A percentile compares a stretch with the other conserved stretches of the same genome.
phyloP scores from a whole-genome alignment of 2,329 filamentous ascomycete species.

The Talaromyces sp. region DNA sequence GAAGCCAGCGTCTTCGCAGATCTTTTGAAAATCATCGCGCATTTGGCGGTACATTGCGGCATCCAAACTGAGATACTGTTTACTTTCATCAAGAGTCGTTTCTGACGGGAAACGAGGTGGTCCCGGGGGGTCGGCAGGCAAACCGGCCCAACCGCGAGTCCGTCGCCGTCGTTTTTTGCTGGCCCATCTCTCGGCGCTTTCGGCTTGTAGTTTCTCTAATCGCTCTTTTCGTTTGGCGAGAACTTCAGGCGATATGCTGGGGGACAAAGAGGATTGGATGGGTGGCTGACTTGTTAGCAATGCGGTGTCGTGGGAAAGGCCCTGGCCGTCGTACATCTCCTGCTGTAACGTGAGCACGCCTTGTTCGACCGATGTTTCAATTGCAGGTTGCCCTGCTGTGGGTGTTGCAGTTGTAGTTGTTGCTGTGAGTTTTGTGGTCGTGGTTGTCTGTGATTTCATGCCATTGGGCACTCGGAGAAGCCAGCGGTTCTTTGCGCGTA shows the following conservation, averaged over 20 bases:
- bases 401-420: constrained; percentile 7
- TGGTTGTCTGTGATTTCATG: constrained; percentile 44
- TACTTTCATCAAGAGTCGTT: constrained; percentile 74
- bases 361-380: constrained; percentile 24
- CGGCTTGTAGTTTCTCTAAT: constrained; percentile 49
- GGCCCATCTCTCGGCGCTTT: constrained; percentile 58
- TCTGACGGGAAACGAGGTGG: constrained; percentile 74
- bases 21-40: constrained; percentile 61
- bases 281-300: constrained; percentile 18
- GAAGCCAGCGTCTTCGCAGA: constrained; percentile 63
- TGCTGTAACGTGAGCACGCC: constrained; percentile 33
- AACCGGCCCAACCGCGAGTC: constrained; percentile 61
- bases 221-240: constrained; percentile 50
- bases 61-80: constrained; percentile 61
- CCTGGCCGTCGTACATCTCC: constrained; percentile 30
- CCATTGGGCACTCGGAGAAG: constrained; percentile 57
- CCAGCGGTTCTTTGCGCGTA: constrained; percentile 65
- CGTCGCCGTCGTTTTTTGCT: constrained; percentile 62
- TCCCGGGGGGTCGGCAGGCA: constrained; percentile 62
- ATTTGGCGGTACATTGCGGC: constrained; percentile 58
- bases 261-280: constrained; percentile 16
- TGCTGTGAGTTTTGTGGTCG: constrained; percentile 18
- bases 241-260: constrained; percentile 41
- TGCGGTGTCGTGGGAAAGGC: constrained; percentile 20
- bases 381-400: constrained; percentile 8